Conservation (phyloP, 352 stramenopile genomes). For the Globisporangium spinosum region DNA sequence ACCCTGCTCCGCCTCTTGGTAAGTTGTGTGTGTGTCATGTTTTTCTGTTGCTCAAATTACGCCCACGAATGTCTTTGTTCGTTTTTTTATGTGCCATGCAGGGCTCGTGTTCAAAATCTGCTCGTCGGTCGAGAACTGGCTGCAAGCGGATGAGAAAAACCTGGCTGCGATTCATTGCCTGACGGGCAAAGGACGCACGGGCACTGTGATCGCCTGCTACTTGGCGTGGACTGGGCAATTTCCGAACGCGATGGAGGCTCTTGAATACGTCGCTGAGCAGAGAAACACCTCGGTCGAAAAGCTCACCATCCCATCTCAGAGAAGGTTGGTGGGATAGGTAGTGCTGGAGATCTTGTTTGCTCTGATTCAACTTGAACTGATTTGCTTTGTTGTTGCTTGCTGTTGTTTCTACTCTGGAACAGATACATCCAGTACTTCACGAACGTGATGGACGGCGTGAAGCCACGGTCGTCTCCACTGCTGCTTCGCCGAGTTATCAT, state of each 20-base stretch:
- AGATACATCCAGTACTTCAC: conserved; percentile 97
- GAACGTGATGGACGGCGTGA: conserved; percentile 96
- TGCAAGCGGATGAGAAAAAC: conserved; percentile 94
- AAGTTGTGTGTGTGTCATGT: neutral
- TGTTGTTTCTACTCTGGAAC: neutral
- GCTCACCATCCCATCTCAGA: conserved; percentile 96
- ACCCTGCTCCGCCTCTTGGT: conserved; percentile 94
- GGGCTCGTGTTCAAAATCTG: conserved; percentile 96
- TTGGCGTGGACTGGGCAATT: conserved; percentile 94
- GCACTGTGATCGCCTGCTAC: conserved; percentile 94
- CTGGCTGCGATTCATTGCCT: conserved; percentile 96
- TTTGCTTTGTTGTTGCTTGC: conserved; percentile 9
- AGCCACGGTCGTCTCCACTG: conserved; percentile 91
- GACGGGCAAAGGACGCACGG: conserved; percentile 93
- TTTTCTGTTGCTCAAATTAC: too few relatives aligned
- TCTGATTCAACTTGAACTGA: neutral
- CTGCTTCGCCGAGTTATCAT: conserved; percentile 96
- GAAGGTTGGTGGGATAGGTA: conserved; percentile 46
- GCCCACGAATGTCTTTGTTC: neutral
- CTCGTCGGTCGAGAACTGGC: conserved; percentile 96
- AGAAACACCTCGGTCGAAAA: conserved; percentile 86
- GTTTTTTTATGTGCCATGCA: conserved; percentile 11
- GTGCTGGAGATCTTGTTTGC: neutral
- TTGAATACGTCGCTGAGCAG: conserved; percentile 92
- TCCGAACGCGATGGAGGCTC: conserved; percentile 89